Base-by-base conservation (phyloP, 352 stramenopile genomes). In the Thraustochytrium sp. region DNA sequence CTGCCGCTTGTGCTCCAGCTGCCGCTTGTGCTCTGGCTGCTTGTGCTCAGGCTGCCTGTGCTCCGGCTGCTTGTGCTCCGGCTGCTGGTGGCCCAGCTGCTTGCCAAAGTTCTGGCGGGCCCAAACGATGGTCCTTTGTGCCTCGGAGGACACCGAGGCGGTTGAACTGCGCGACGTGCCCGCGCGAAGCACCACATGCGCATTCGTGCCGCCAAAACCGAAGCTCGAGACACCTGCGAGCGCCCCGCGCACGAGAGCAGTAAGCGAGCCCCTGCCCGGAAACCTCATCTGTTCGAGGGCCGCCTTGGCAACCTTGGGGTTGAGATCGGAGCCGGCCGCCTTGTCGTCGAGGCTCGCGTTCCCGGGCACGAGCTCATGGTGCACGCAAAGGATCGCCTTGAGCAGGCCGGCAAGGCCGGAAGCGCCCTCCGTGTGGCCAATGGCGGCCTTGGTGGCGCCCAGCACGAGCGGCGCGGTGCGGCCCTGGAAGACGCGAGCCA, bases 401-500 rank as follows among this genome's bases (percentile, higher is more conserved):
- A 90, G 82, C 18, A 90, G 48, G 16, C 86, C 86, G 0, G 85
- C 76, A 37, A 90, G 68, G 3, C 87, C 88, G 2, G 88, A 87
- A 16, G 85, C 86, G 9, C 82, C 84, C 61, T 90, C 87, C 16
- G 88, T 77, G 56, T 90, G 88, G 23, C 88, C 88, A 31, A 91
- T 86, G 73, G 90, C 88, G 29, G 72, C 85, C 75, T 91, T 91
- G 18, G 88, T 80, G 29, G 88, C 75, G 53, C 86, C 87, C 40
- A 90, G 48, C 3, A 89, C 40, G 23, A 91, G 68, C 29, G 88
- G 86, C n/a, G 36, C 76, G 13, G 44, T 51, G 23, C 68, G n/a
- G 48, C 38, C 68, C 34, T 18, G 3, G 23, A 44, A 46, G 21
- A 80, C 18, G 46, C 49, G 37, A 73, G 85, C 2, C 13, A 84